Base-by-base conservation (phyloP, 208 protist genomes). In the Endotrypanum monterogeii region DNA sequence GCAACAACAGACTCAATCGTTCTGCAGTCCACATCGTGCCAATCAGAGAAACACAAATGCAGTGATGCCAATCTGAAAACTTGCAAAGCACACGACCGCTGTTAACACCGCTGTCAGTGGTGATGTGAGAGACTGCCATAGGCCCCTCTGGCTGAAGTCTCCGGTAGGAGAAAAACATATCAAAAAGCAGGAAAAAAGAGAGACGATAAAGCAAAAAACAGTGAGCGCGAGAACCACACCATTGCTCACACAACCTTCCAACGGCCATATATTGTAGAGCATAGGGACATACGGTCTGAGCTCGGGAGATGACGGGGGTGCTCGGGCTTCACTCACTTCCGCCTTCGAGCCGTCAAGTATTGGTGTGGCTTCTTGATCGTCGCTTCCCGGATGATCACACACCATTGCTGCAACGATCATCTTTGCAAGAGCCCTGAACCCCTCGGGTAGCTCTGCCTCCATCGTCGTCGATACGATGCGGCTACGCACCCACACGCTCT, bases 401-500 rank as follows among this genome's bases (percentile, higher is more conserved):
- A 67, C 85, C 37, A 57, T 65, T 48, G 35, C 51, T 66, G 44
- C 73, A 54, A 44, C n/a, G n/a, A 88, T 70, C 76, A 87, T 83
- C 25, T 73, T 39, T 0, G 65, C 71, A 30, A 91, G 54, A 54
- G 56, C 79, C 32, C 82, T 80, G 69, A 83, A 84, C 37, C 81
- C 78, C 44, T 85, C 74, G 32, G 77, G 77, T 41, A 85, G 75
- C 67, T 90, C 85, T 0, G 39, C 71, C 70, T 85, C 66, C 67
- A 73, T 73, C 11, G 83, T 80, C 11, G 78, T 83, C 52, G 73
- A 75, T 41, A 73, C 54, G 37, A 91, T 89, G 52, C 82, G 83
- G 2, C 71, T 69, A 44, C 86, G 87, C 48, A 86, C 72, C 80
- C 72, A 86, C 39, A 89, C 82, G 58, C 75, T 85, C 72, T 83